Evolutionary conservation across 768 basidiomycete species (phyloP).

Genomic region (Lyophyllum semitale): DNA sequence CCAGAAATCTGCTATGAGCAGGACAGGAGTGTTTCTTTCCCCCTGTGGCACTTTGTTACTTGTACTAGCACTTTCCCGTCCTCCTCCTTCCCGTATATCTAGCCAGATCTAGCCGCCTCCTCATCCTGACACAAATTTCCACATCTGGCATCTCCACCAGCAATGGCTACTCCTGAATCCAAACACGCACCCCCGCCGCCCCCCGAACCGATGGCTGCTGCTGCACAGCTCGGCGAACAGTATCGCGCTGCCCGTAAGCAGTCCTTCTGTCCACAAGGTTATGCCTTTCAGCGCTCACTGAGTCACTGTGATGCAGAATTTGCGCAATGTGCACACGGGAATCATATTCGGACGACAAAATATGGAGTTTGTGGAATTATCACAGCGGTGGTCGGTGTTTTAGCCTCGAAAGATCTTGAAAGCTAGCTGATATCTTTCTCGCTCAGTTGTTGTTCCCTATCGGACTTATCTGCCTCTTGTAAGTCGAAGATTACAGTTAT

Average conservation of each 20-base stretch:
- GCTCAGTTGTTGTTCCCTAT: slow-evolving; percentile 15
- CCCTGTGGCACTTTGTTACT: too few species aligned
- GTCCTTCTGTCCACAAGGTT: neutral
- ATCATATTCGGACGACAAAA: slow-evolving; percentile 9
- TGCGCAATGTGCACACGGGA: slow-evolving; percentile 16
- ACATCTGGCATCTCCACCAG: too few species aligned
- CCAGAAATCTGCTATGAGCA: too few species aligned
- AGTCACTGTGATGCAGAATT: slow-evolving; percentile 7
- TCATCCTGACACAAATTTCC: too few species aligned
- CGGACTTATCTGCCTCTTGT: slow-evolving; percentile 19
- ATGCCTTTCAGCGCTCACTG: neutral
- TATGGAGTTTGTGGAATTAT: slow-evolving; percentile 20
- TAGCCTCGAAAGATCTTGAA: neutral
- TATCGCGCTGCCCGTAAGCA: slow-evolving; percentile 16
- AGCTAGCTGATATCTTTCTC: neutral
- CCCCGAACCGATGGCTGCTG: too few species aligned
- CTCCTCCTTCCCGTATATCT: too few species aligned
- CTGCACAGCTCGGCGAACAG: slow-evolving; percentile 15
- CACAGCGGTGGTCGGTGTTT: slow-evolving; percentile 14
- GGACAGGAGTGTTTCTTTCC: too few species aligned
- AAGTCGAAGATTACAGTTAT: neutral
- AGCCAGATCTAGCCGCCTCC: too few species aligned
- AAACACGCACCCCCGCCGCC: too few species aligned
- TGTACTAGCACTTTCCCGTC: too few species aligned
- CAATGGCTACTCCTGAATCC: too few species aligned